Base-by-base conservation (phyloP, 2,329 filamentous ascomycete species). In the Macrophomina tecta region DNA sequence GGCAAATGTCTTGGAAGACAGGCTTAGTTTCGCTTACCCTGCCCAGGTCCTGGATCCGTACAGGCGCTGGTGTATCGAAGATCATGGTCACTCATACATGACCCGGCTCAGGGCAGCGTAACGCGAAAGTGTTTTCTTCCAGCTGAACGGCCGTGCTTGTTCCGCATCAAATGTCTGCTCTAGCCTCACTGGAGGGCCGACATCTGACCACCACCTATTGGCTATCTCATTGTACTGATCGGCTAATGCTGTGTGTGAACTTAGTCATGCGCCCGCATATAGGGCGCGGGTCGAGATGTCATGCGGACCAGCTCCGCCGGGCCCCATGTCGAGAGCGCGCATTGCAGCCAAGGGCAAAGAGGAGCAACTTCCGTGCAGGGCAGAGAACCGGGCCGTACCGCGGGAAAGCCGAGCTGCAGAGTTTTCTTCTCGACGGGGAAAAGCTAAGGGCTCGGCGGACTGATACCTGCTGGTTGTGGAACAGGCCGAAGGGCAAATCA, bases 1-100 rank as follows among this genome's bases (percentile, higher is more conserved):
- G 58, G 58, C 18, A 62, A 61, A 62, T n/a, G 45, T 62, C 58
- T 62, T 62, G 45, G 58, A 11, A 38, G n/a, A 18, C 28, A 52
- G 12, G 12, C 30, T 34, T 34, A 52, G 49, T 32, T 7, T 34
- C 30, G 49, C 49, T 52, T 52, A 34, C 49, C 49, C 28, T 52
- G 28, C 23, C 9, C 6, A 28, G 23, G 2, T 8, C 18, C 9
- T 45, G 42, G 42, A 45, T 1, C 42, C 42, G 2, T 16, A 14
- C 9, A 45, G 16, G 16, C 14, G 11, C 23, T 38, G 7, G 6
- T 38, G 36, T 12, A 38, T 38, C 36, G 11, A 38, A 12, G 6
- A 7, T 12, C 11, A 38, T 12, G 1, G 36, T 38, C 11, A 12
- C 11, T 7, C 7, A 38, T 12, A 12, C 7, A 38, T 38, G 11